Evolutionary conservation across 495 filamentous ascomycete genomes (phyloP), one percentile per base, ranked within the genome.

Genomic region (Aspergillus heteromorphus): DNA sequence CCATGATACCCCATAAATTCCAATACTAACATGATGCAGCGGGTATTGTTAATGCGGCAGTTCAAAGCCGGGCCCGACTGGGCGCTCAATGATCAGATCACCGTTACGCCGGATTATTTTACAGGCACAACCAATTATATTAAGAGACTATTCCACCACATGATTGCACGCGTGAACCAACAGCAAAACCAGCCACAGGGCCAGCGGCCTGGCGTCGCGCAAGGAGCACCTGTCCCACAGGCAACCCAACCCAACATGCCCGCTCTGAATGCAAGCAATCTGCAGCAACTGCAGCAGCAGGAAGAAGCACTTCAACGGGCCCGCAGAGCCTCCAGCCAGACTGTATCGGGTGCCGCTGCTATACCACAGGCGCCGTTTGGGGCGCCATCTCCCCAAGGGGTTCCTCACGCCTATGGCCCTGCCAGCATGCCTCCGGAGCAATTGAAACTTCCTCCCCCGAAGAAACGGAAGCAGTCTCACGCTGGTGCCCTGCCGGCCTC

Each of bases 351-450:
- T 48, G 82, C 86, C 5, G 84, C 87, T n/a, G 87, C 81, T 0
- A 75, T 82, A 0, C 66, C 83, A 0, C 82, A 85, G 0, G 88
- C 88, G 64, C 78, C 78, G 40, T 79, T 92, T 55, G 84, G 83
- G 18, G 78, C 79, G 7, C 80, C 86, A 38, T 89, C 89, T 29
- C 89, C 88, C 16, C 77, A 86, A 42, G 87, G 88, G 5, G 76
- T 84, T 19, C 87, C 89, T 13, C 77, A 76, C 51, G 65, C 66
- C 9, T 80, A 78, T 58, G 74, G 72, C 10, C 70, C 77, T 6
- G 70, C 69, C 6, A 68, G 70, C 43, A 70, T 80, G 41, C 73
- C 73, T 2, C 73, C 72, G 8, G 73, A 83, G 55, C 80, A 87
- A 51, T 76, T 87, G 13, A 81, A 76, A 20, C 72, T 86, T 29